A percentile compares a stretch with the other conserved stretches of the same genome.
phyloP scores from a whole-genome alignment of 352 stramenopile species.

The Phytophthora hybrid region DNA sequence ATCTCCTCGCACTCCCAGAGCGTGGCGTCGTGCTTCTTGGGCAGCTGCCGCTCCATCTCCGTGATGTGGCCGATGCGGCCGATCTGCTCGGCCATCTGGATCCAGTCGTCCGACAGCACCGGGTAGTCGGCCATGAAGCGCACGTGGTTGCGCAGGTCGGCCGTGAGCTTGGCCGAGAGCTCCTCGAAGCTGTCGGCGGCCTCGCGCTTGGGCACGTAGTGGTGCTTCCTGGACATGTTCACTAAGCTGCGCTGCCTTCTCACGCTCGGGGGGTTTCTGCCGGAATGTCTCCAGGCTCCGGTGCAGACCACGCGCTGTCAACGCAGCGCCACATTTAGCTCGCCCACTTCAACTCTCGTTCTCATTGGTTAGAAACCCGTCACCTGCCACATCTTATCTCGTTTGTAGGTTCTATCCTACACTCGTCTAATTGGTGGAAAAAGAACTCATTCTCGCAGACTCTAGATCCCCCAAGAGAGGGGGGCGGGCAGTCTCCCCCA shows the following conservation, averaged over 20 bases:
- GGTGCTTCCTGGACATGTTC: constrained; percentile 57
- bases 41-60: constrained; percentile 87
- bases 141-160: constrained; percentile 88
- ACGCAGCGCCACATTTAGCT: background rate
- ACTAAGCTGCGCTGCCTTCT: background rate
- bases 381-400: background rate
- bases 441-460: constrained; percentile 10
- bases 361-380: background rate
- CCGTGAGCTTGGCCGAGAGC: constrained; percentile 87
- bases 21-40: constrained; percentile 87
- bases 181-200: constrained; percentile 78
- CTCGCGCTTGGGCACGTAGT: constrained; percentile 69
- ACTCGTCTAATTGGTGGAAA: background rate
- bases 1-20: constrained; percentile 93
- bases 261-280: constrained; percentile 25
- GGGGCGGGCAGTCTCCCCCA: constrained; percentile 12
- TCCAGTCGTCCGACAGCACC: constrained; percentile 90
- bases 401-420: background rate
- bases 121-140: constrained; percentile 89
- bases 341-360: background rate
- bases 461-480: background rate
- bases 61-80: constrained; percentile 90
- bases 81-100: constrained; percentile 90
- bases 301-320: background rate
- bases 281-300: constrained; percentile 8